Conservation (phyloP, 768 basidiomycete genomes). For the Boletus tomentosulus region DNA sequence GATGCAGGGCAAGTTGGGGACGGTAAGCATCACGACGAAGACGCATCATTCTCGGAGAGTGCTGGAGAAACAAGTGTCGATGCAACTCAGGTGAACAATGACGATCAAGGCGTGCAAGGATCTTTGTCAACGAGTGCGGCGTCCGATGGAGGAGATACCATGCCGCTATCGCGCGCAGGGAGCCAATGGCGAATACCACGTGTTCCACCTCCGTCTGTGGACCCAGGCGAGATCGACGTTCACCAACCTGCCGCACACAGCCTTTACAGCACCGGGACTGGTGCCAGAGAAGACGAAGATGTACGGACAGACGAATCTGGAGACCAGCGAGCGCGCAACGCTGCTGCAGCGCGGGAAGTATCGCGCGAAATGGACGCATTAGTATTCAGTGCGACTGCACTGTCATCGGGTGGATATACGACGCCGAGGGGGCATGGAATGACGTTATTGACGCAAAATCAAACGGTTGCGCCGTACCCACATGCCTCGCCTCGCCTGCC, state of each 20-base stretch:
- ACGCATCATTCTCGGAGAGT: slow-evolving; percentile 7
- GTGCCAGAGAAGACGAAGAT: slow-evolving; percentile 28
- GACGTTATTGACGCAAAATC: background rate
- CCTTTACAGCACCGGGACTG: background rate
- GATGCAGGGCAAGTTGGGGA: background rate
- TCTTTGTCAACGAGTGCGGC: slow-evolving; percentile 6
- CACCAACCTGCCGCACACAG: slow-evolving; percentile 1
- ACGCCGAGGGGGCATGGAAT: slow-evolving; percentile 14
- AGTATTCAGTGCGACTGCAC: slow-evolving; percentile 33
- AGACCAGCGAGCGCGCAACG: slow-evolving; percentile 54
- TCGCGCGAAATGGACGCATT: slow-evolving; percentile 61
- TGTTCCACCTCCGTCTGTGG: slow-evolving; percentile 39
- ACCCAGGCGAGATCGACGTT: slow-evolving; percentile 16
- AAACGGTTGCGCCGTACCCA: background rate
- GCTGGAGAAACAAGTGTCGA: slow-evolving; percentile 7
- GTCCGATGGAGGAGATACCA: background rate
- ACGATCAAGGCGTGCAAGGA: slow-evolving; percentile 6
- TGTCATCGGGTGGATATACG: slow-evolving; percentile 11
- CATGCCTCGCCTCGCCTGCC: background rate
- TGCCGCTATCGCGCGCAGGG: slow-evolving; percentile 10
- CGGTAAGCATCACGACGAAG: slow-evolving; percentile 15
- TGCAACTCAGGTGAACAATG: background rate
- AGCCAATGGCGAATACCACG: slow-evolving; percentile 30
- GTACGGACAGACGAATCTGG: slow-evolving; percentile 24
- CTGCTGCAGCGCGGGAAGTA: slow-evolving; percentile 66